Evolutionary conservation across 306 rosid genomes (phyloP).

Genomic region (Calophaca sinica): DNA sequence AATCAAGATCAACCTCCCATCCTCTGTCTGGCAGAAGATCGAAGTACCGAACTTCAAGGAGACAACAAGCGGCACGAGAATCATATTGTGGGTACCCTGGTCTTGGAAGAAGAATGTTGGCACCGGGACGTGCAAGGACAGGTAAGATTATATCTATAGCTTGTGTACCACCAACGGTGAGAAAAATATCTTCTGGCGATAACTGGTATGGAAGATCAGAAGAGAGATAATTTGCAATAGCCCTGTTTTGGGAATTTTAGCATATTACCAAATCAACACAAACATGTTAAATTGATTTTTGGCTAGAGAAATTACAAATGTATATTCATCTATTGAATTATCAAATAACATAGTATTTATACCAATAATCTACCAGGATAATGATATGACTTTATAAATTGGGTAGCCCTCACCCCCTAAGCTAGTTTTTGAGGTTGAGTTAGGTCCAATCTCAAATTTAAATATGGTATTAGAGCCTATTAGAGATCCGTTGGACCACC

Average conservation of each 20-base stretch:
- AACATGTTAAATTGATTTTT: background rate
- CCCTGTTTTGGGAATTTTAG: slow-evolving; percentile 48
- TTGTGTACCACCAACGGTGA: slow-evolving; percentile 70
- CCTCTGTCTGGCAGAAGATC: slow-evolving; percentile 63
- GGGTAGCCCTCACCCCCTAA: too few relatives aligned
- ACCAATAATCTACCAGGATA: too few relatives aligned
- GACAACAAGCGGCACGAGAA: slow-evolving; percentile 52
- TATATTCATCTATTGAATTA: too few relatives aligned
- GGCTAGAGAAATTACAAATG: too few relatives aligned
- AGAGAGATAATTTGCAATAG: slow-evolving; percentile 53
- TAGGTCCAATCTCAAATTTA: too few relatives aligned
- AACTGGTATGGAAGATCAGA: slow-evolving; percentile 50
- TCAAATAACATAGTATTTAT: too few relatives aligned
- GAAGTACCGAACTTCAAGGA: slow-evolving; percentile 68
- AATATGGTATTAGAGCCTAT: too few relatives aligned
- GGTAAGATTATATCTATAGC: slow-evolving; percentile 64
- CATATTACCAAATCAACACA: background rate
- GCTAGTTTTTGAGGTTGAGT: too few relatives aligned
- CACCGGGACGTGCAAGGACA: slow-evolving; percentile 67
- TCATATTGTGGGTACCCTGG: slow-evolving; percentile 73
- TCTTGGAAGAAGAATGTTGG: slow-evolving; percentile 75
- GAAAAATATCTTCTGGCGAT: slow-evolving; percentile 52
- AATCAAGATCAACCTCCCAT: slow-evolving; percentile 74
- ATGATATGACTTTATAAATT: too few relatives aligned
- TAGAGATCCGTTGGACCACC: too few relatives aligned